A percentile compares a stretch with the other conserved stretches of the same genome.
phyloP scores from a whole-genome alignment of 148 eudicot species.

The Mesembryanthemum crystallinum region DNA sequence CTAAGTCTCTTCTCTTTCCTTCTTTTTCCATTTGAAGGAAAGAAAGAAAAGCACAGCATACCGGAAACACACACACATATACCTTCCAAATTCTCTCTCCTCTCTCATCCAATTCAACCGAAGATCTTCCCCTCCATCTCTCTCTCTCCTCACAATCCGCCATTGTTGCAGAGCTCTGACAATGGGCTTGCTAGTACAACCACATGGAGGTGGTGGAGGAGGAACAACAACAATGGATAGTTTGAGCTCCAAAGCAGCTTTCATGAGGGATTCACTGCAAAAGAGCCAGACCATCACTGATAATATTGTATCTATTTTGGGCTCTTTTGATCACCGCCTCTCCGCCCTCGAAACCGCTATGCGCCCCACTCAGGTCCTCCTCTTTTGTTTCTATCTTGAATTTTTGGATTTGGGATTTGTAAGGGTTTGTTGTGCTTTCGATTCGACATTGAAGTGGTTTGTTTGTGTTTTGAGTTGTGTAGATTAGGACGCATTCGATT shows the following conservation, averaged over 20 bases:
- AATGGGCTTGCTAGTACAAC: conserved; percentile 39
- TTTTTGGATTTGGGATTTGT: not conserved
- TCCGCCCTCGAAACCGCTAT: conserved; percentile 96
- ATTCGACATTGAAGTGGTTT: not conserved
- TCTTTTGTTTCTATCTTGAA: not conserved
- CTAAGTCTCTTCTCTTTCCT: too few species aligned
- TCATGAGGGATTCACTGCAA: conserved; percentile 76
- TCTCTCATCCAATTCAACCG: not conserved
- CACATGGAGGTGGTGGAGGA: conserved; percentile 2
- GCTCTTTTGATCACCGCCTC: conserved; percentile 94
- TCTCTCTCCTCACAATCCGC: not conserved
- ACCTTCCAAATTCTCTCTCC: not conserved
- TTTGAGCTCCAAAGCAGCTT: conserved; percentile 61
- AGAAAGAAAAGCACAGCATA: not conserved
- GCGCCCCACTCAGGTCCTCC: conserved; percentile 88
- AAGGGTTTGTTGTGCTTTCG: not conserved
- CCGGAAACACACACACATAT: too few species aligned
- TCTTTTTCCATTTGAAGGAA: not conserved
- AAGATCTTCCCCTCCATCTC: not conserved
- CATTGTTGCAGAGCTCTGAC: not conserved
- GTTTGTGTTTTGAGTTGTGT: conserved; percentile 9
- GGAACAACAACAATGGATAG: conserved; percentile 35
- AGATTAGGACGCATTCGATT: conserved; percentile 82
- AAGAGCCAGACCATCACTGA: conserved; percentile 82
- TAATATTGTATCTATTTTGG: conserved; percentile 69